Evolutionary conservation across 257 asterid genomes (phyloP).

Genomic region (Prunella vulgaris): DNA sequence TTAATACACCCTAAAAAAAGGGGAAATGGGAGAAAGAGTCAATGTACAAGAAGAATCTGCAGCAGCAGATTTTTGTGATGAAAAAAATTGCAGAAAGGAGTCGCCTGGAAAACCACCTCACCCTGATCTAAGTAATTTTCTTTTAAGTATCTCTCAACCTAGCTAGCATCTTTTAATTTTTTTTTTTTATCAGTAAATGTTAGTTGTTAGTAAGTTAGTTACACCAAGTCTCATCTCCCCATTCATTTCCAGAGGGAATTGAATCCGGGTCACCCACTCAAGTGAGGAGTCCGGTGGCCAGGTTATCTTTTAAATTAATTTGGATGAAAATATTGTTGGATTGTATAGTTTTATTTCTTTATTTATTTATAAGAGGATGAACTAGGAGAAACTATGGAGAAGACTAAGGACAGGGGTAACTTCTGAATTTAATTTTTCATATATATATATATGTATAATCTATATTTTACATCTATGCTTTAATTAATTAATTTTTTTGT

Average conservation of each 20-base stretch:
- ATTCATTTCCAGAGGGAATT: no score
- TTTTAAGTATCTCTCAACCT: background rate
- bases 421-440: background rate
- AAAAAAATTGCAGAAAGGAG: no score
- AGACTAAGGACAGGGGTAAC: constrained; percentile 30
- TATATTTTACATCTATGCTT: no score
- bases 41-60: background rate
- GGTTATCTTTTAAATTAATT: no score
- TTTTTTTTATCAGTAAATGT: no score
- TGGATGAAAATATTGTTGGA: background rate
- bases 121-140: constrained; percentile 14
- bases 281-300: no score
- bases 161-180: no score
- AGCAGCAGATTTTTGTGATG: background rate
- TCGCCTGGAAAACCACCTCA: constrained; percentile 10
- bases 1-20: background rate
- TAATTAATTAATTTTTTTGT: background rate
- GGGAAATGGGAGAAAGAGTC: constrained; percentile 17
- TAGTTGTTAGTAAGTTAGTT: no score
- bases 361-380: constrained; percentile 13
- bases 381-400: constrained; percentile 4
- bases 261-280: no score
- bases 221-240: no score
- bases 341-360: background rate
- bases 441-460: background rate